phyloP scores from a whole-genome alignment of 2,329 filamentous ascomycete genomes.

The Dissoconium aciculare region DNA sequence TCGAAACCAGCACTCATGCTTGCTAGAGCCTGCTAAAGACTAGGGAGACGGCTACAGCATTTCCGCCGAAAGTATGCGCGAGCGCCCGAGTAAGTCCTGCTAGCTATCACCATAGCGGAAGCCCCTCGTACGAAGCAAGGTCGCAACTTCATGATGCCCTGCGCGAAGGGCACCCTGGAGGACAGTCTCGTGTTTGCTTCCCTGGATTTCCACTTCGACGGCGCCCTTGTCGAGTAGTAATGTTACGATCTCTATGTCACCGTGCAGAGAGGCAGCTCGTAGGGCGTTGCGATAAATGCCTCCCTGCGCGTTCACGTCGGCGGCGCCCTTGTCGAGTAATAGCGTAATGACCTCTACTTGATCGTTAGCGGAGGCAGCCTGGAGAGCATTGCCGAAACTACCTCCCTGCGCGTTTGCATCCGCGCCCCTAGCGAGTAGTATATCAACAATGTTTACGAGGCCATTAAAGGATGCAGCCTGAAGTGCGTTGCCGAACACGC shows the following conservation, averaged over 20 bases:
- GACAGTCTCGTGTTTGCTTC: too few relatives aligned
- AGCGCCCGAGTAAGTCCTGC: too few relatives aligned
- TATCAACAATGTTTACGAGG: constrained; percentile 2
- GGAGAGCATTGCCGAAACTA: constrained; percentile 5
- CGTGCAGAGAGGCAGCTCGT: not conserved
- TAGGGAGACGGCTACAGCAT: too few relatives aligned
- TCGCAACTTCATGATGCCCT: too few relatives aligned
- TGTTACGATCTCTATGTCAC: not conserved
- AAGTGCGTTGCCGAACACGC: constrained; percentile 2
- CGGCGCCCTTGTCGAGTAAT: constrained; percentile 5
- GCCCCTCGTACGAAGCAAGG: too few relatives aligned
- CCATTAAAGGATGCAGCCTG: constrained; percentile 2
- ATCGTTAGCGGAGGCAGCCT: constrained; percentile 6
- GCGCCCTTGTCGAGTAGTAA: constrained; percentile 5
- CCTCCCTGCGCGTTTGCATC: constrained; percentile 4
- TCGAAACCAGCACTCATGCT: too few relatives aligned
- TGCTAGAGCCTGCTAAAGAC: too few relatives aligned
- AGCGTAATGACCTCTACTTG: not conserved
- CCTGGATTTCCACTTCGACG: too few relatives aligned
- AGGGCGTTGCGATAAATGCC: not conserved
- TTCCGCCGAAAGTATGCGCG: too few relatives aligned
- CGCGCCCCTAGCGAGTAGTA: constrained; percentile 5
- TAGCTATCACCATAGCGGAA: too few relatives aligned
- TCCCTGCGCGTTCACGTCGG: constrained; percentile 2
- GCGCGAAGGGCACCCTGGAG: too few relatives aligned